These are phyloP conservation scores for Plasmodium chabaudi DNA, from an alignment of 169 alveolate genomes.

Conservation along the genomic window DNA sequence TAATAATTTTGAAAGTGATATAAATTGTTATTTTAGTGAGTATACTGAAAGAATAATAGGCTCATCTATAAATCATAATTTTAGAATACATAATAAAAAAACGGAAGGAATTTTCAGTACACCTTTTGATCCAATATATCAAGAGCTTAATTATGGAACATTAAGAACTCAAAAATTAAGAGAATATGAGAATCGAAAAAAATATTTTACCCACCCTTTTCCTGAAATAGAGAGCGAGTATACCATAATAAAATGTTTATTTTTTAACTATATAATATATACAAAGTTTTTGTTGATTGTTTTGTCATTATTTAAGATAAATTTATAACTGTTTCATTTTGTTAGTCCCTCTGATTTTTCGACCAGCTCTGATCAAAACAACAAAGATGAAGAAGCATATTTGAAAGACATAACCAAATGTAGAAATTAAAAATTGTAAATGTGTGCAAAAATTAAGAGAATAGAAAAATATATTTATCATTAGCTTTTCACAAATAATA, in stretches of 20 bases:
- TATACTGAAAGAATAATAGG: slow-evolving; percentile 27
- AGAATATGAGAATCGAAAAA: slow-evolving; percentile 3
- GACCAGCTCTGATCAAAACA: slow-evolving; percentile 7
- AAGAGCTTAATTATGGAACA: slow-evolving; percentile 17
- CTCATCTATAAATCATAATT: slow-evolving; percentile 27
- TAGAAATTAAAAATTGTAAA: neutral
- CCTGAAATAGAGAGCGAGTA: slow-evolving; percentile 12
- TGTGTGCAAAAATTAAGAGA: neutral
- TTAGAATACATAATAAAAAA: neutral
- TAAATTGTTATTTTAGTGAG: slow-evolving; percentile 35
- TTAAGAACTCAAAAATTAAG: slow-evolving; percentile 17
- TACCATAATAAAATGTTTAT: neutral
- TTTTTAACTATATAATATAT: too few relatives aligned
- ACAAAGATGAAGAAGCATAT: neutral
- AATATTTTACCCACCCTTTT: slow-evolving; percentile 15
- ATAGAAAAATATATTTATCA: too few relatives aligned
- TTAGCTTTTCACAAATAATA: too few relatives aligned
- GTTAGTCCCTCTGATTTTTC: slow-evolving; percentile 46
- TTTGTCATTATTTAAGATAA: too few relatives aligned
- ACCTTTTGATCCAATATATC: slow-evolving; percentile 7
- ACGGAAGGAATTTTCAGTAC: neutral
- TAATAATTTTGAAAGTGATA: slow-evolving; percentile 57
- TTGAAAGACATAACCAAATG: slow-evolving; percentile 54
- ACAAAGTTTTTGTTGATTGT: too few relatives aligned
- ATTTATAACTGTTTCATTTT: neutral